phyloP scores from a whole-genome alignment of 257 asterid species.

The Lavandula angustifolia region DNA sequence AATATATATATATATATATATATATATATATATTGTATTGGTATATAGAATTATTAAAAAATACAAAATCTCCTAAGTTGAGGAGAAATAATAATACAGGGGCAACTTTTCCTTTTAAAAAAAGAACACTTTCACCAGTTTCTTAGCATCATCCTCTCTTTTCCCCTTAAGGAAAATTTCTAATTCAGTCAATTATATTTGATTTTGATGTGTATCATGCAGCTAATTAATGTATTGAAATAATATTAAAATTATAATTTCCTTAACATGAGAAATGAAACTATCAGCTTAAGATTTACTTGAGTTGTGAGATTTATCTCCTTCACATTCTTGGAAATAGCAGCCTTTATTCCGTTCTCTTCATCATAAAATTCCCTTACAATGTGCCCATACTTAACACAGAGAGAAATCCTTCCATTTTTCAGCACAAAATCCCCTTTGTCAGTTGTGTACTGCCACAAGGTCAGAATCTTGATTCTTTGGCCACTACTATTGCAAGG shows the following conservation, averaged over 20 bases:
- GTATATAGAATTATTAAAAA: neutral
- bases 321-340: constrained; percentile 26
- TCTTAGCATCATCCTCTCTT: constrained; percentile 32
- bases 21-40: neutral
- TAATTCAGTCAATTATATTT: neutral
- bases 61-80: constrained; percentile 19
- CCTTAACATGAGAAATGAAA: neutral
- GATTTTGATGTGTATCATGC: no score
- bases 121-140: constrained; percentile 44
- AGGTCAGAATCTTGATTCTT: constrained; percentile 19
- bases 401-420: constrained; percentile 23
- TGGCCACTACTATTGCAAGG: neutral
- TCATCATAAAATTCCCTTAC: constrained; percentile 28
- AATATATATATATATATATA: neutral
- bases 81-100: constrained; percentile 24
- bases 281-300: neutral
- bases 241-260: neutral
- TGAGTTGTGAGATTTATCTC: constrained; percentile 18
- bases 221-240: neutral
- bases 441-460: constrained; percentile 36
- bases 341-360: constrained; percentile 17
- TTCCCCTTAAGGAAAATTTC: neutral
- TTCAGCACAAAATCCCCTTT: constrained; percentile 32
- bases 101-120: constrained; percentile 30
- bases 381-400: constrained; percentile 39